Evolutionary conservation across 2,329 filamentous ascomycete species (phyloP).

Genomic region (Zarea fungicola): DNA sequence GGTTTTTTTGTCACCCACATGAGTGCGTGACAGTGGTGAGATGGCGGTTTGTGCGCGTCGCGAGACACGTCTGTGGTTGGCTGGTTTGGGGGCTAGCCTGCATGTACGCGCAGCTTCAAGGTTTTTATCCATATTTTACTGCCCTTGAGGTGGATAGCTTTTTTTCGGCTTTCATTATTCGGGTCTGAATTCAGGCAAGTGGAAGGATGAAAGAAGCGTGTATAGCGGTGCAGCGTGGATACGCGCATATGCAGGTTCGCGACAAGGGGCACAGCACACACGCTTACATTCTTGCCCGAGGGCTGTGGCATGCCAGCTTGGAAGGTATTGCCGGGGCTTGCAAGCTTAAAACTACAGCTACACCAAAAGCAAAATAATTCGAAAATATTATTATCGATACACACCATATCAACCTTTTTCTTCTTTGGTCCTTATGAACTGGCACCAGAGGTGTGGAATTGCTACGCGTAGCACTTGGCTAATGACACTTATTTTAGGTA

Average conservation of each 20-base stretch:
- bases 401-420: too few species aligned
- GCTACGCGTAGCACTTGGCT: too few species aligned
- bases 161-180: not conserved
- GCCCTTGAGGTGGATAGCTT: constrained; percentile 6
- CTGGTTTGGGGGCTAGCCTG: not conserved
- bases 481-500: too few species aligned
- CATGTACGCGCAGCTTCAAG: not conserved
- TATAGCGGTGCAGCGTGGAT: constrained; percentile 1
- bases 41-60: constrained; percentile 1
- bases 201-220: not conserved
- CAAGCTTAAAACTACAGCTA: too few species aligned
- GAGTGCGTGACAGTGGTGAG: not conserved
- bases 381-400: not conserved
- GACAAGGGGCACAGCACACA: not conserved
- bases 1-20: not conserved
- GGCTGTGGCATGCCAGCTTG: constrained; percentile 8
- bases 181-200: not conserved
- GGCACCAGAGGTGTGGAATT: too few species aligned
- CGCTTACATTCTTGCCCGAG: constrained; percentile 5
- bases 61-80: not conserved
- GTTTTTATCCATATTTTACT: not conserved
- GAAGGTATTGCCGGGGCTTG: not conserved
- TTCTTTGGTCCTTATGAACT: too few species aligned
- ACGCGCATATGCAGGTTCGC: constrained; percentile 9
- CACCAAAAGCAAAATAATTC: not conserved